These are phyloP conservation scores for Apiotrichum gamsii DNA, from an alignment of 1,284 basidiomycete genomes.

Conservation along the genomic window DNA sequence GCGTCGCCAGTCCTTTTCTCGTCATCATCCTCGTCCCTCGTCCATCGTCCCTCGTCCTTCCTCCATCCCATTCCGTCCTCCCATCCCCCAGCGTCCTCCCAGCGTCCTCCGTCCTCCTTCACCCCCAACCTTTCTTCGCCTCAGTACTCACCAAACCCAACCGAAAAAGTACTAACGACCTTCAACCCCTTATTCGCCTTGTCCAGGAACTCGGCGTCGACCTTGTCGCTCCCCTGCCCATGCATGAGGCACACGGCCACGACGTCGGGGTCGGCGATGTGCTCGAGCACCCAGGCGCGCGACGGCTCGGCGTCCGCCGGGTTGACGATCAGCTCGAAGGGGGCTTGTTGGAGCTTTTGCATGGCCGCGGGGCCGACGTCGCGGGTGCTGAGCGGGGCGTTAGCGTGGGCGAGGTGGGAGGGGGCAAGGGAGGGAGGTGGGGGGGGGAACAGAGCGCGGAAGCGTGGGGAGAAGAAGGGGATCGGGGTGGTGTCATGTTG, in stretches of 20 bases:
- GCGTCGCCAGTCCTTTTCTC: too few species aligned
- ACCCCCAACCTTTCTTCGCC: not conserved
- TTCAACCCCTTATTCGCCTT: slow-evolving; percentile 57
- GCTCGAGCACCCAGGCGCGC: slow-evolving; percentile 70
- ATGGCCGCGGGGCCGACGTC: slow-evolving; percentile 66
- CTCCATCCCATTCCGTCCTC: not conserved
- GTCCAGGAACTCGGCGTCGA: slow-evolving; percentile 66
- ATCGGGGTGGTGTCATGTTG: too few species aligned
- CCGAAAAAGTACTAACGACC: slow-evolving; percentile 77
- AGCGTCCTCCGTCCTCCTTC: not conserved
- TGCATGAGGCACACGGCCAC: slow-evolving; percentile 37
- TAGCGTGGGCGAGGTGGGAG: too few species aligned
- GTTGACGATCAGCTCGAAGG: slow-evolving; percentile 56
- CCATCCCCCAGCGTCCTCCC: not conserved
- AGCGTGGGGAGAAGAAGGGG: too few species aligned
- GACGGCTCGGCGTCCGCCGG: slow-evolving; percentile 60
- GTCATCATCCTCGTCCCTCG: too few species aligned
- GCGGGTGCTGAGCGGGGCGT: slow-evolving; percentile 27
- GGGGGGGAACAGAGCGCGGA: too few species aligned
- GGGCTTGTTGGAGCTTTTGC: slow-evolving; percentile 53
- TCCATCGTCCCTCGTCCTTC: not conserved
- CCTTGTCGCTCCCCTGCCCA: slow-evolving; percentile 45
- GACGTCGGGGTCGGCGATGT: slow-evolving; percentile 63
- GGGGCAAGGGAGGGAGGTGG: too few species aligned
- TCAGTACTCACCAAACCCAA: slow-evolving; percentile 66